phyloP scores from a whole-genome alignment of 2,329 filamentous ascomycete genomes.

The Capronia americana region DNA sequence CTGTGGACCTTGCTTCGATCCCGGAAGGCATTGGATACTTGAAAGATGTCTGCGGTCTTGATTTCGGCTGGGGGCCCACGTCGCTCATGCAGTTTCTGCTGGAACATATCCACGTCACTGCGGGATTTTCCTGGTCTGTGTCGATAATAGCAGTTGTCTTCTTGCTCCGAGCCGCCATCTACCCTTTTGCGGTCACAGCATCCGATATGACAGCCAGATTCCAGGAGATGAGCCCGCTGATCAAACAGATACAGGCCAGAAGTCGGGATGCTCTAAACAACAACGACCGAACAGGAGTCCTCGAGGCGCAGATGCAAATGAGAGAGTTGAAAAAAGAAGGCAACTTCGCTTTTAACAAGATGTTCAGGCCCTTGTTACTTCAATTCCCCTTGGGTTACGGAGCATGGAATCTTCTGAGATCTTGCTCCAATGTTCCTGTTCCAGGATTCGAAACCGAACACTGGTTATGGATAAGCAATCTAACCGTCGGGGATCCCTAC shows the following conservation, averaged over 20 bases:
- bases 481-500: slow-evolving; percentile 77
- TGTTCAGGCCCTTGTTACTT: slow-evolving; percentile 62
- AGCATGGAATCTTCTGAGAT: slow-evolving; percentile 76
- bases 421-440: slow-evolving; percentile 79
- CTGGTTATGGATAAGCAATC: slow-evolving; percentile 77
- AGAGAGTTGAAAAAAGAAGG: slow-evolving; percentile 58
- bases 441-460: slow-evolving; percentile 76
- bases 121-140: slow-evolving; percentile 80
- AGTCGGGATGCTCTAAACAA: slow-evolving; percentile 55
- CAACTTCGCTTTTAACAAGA: slow-evolving; percentile 60
- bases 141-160: slow-evolving; percentile 72
- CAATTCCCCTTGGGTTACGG: slow-evolving; percentile 78
- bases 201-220: slow-evolving; percentile 69
- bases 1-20: slow-evolving; percentile 58
- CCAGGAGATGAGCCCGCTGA: slow-evolving; percentile 64
- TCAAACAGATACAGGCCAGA: slow-evolving; percentile 62
- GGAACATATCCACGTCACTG: slow-evolving; percentile 81
- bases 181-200: slow-evolving; percentile 65
- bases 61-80: slow-evolving; percentile 85
- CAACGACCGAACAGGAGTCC: slow-evolving; percentile 57
- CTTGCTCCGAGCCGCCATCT: slow-evolving; percentile 70
- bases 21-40: slow-evolving; percentile 83
- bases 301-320: slow-evolving; percentile 58
- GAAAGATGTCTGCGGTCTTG: slow-evolving; percentile 74
- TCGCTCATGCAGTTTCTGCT: slow-evolving; percentile 74